Evolutionary conservation across 768 basidiomycete genomes (phyloP).

Genomic region (Ramaria sp.): DNA sequence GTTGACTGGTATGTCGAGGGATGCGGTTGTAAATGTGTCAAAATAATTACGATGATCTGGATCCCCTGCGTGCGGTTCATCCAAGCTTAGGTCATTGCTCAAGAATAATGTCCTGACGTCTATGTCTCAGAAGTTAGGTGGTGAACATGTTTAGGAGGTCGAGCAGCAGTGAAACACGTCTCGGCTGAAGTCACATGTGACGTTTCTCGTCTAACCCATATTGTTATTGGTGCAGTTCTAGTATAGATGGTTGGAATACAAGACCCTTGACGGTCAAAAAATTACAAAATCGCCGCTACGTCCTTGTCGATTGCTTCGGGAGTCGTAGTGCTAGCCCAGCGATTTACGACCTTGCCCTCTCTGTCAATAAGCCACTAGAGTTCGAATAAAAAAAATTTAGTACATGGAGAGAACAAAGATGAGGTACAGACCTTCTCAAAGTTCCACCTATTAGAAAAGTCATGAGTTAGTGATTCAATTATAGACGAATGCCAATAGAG

Average conservation of each 20-base stretch:
- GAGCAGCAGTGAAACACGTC: too few relatives aligned
- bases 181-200: too few relatives aligned
- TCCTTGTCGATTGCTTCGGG: slow-evolving; percentile 23
- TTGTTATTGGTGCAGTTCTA: neutral
- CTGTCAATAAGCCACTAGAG: slow-evolving; percentile 61
- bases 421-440: slow-evolving; percentile 50
- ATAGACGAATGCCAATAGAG: neutral
- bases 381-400: neutral
- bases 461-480: neutral
- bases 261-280: neutral
- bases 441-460: slow-evolving; percentile 52
- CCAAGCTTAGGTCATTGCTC: too few relatives aligned
- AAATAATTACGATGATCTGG: too few relatives aligned
- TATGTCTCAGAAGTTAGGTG: too few relatives aligned
- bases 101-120: too few relatives aligned
- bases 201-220: too few relatives aligned
- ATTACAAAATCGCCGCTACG: slow-evolving; percentile 1
- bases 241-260: neutral
- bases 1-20: too few relatives aligned
- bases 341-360: slow-evolving; percentile 62
- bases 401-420: neutral
- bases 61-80: too few relatives aligned
- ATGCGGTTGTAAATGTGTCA: too few relatives aligned
- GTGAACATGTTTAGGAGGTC: too few relatives aligned
- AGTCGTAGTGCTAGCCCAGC: slow-evolving; percentile 69